Percentiles rank a stretch among this genome's conserved stretches.
Conservation (phyloP, 1,284 basidiomycete genomes). For the Mycosarcoma maydis region DNA sequence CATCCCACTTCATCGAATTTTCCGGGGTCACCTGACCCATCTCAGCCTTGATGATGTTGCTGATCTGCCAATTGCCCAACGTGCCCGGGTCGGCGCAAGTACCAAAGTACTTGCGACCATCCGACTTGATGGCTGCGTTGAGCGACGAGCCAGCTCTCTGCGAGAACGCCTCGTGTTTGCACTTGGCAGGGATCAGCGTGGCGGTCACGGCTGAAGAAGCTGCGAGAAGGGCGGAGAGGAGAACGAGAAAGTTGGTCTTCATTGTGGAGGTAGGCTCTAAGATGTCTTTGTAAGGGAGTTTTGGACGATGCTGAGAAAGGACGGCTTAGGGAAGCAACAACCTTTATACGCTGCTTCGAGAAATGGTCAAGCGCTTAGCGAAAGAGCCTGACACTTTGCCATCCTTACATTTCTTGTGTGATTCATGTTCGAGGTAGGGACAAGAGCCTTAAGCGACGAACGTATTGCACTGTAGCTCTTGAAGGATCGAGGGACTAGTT, state of each 20-base stretch:
- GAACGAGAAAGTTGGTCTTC: slow-evolving; percentile 25
- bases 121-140: slow-evolving; percentile 7
- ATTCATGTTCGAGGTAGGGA: too few relatives aligned
- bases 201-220: slow-evolving; percentile 8
- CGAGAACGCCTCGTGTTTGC: slow-evolving; percentile 1
- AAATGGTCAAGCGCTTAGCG: too few relatives aligned
- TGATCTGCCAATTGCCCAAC: slow-evolving; percentile 1
- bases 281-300: too few relatives aligned
- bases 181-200: slow-evolving; percentile 9
- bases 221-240: slow-evolving; percentile 9
- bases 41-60: slow-evolving; percentile 13
- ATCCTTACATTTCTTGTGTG: too few relatives aligned
- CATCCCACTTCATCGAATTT: slow-evolving; percentile 34
- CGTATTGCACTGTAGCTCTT: too few relatives aligned
- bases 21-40: slow-evolving; percentile 18
- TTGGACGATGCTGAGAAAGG: too few relatives aligned
- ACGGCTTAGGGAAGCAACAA: neutral
- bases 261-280: slow-evolving; percentile 2
- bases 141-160: slow-evolving; percentile 9
- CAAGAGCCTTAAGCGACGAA: too few relatives aligned
- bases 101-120: slow-evolving; percentile 11
- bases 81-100: slow-evolving; percentile 9
- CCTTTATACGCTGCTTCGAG: too few relatives aligned
- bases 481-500: too few relatives aligned
- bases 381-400: too few relatives aligned